phyloP scores from a whole-genome alignment of 805 yeast species.

The Candida patagonica region DNA sequence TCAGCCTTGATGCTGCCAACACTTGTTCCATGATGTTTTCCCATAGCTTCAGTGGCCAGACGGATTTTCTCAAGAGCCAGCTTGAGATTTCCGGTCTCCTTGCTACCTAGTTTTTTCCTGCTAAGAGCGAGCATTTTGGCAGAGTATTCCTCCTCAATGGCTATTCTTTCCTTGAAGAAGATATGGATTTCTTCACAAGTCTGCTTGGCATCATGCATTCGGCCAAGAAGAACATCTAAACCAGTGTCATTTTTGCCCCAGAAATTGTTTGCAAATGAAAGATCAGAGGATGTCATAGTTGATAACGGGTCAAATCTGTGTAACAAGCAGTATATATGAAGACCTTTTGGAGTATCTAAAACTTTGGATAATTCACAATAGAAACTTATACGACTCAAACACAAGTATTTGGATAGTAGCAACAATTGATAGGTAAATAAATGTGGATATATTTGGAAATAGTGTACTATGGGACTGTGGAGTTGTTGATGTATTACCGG shows the following conservation, averaged over 20 bases:
- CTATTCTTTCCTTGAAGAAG: constrained; percentile 44
- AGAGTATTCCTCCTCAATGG: constrained; percentile 67
- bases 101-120: constrained; percentile 41
- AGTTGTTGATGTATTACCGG: too few relatives aligned
- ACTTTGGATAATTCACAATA: too few relatives aligned
- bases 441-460: too few relatives aligned
- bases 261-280: constrained; percentile 28
- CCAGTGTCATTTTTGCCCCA: constrained; percentile 59
- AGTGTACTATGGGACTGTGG: too few relatives aligned
- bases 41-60: constrained; percentile 50
- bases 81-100: constrained; percentile 51
- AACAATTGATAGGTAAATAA: too few relatives aligned
- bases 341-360: too few relatives aligned
- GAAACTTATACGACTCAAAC: too few relatives aligned
- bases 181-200: constrained; percentile 44
- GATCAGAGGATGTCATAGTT: too few relatives aligned
- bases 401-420: too few relatives aligned
- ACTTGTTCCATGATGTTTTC: constrained; percentile 45
- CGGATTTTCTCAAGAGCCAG: constrained; percentile 50
- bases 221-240: constrained; percentile 41
- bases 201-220: constrained; percentile 49
- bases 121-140: constrained; percentile 45
- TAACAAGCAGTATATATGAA: too few relatives aligned
- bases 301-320: too few relatives aligned
- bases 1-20: constrained; percentile 43